Base-by-base conservation (phyloP, 2,329 filamentous ascomycete species). In the Trichoderma hamatum region DNA sequence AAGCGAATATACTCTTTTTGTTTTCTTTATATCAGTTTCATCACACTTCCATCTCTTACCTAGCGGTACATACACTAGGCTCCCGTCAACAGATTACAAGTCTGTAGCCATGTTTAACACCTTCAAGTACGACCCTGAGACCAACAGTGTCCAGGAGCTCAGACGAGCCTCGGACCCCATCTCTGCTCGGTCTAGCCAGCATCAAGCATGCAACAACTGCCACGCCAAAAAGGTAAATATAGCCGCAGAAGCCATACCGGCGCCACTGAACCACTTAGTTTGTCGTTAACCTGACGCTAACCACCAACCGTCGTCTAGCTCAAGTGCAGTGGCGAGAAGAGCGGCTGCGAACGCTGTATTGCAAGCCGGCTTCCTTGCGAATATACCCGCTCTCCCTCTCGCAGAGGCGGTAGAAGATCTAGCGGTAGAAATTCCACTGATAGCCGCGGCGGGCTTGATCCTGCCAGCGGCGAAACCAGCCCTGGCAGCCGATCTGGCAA, bases 121-220 rank as follows among this genome's bases (percentile, higher is more conserved):
- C 13, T 80, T 78, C 77, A 80, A 79, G 71, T 79, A 79, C 72
- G 78, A 80, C 68, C 77, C 77, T 3, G 78, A 80, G 72, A 80
- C 78, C 43, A 74, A 77, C 56, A 75, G 80, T 72, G 75, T 81
- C 69, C 78, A 80, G 69, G 79, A 77, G 68, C 71, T 81, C 61
- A 76, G 79, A 49, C 75, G 74, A 21, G 76, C 77, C 36, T 79
- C 77, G 66, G 79, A 81, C 64, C 80, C 78, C 62, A 73, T 79
- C 70, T 78, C 78, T 30, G 78, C 79, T 34, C 76, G 79, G 52
- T 80, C 79, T 11, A 81, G 77, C 70, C 76, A 76, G 61, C 80
- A 81, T 70, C 78, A 80, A 70, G 80, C 79, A 2, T 81, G 80
- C 72, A 76, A 79, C 58, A 74, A 78, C 32, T 81, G 80, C 62